These are phyloP conservation scores for Exophiala oligosperma DNA, from an alignment of 2,329 filamentous ascomycete genomes.

Conservation along the genomic window DNA sequence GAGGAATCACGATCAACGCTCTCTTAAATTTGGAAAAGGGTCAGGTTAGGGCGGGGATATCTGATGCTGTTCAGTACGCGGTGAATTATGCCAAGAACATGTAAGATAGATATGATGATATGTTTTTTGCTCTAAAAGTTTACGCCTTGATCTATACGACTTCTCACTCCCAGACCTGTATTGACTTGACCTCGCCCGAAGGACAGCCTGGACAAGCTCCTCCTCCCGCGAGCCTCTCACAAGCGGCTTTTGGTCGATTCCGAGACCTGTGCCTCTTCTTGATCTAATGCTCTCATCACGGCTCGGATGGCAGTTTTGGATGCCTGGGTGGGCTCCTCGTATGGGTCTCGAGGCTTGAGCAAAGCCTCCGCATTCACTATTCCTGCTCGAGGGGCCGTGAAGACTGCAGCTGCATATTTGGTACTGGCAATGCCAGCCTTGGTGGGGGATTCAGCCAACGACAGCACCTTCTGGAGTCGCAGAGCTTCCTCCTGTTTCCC, in stretches of 20 bases:
- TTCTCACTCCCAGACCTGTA: no score
- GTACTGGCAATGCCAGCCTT: constrained; percentile 66
- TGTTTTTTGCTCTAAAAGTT: neutral
- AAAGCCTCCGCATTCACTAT: constrained; percentile 61
- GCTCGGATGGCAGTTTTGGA: constrained; percentile 44
- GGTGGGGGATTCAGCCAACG: constrained; percentile 64
- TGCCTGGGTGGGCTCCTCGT: constrained; percentile 48
- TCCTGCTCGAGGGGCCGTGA: constrained; percentile 59
- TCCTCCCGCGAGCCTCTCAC: no score
- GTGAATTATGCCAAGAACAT: constrained; percentile 2
- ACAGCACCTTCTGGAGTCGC: constrained; percentile 60
- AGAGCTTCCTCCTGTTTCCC: constrained; percentile 61
- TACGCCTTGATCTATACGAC: neutral
- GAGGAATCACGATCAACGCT: constrained; percentile 53
- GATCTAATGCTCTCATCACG: constrained; percentile 31
- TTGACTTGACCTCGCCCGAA: no score
- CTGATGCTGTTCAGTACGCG: constrained; percentile 3
- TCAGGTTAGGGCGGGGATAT: constrained; percentile 18
- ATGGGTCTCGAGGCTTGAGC: constrained; percentile 58
- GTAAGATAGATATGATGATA: no score
- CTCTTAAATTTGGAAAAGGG: constrained; percentile 49
- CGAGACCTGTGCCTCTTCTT: neutral
- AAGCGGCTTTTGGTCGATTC: neutral
- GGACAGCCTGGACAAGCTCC: no score
- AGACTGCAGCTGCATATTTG: constrained; percentile 67